Base-by-base conservation (phyloP, 2,329 filamentous ascomycete genomes). In the Arthrobotrys sphaeroides region DNA sequence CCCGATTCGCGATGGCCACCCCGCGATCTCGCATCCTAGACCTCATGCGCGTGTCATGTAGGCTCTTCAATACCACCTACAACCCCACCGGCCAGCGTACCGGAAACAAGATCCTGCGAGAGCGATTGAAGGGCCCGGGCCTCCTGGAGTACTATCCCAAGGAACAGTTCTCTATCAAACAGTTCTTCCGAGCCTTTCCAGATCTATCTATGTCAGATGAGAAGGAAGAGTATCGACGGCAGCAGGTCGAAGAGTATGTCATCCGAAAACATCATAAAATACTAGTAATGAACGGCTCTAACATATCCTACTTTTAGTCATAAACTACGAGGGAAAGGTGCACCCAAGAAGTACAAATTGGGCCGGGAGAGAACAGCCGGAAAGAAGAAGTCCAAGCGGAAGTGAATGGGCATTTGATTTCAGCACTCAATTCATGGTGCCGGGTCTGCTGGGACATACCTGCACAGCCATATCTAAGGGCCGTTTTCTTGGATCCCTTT, bases 41-140 rank as follows among this genome's bases (percentile, higher is more conserved):
- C 45, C 64, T 75, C 38, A 68, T 75, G 72, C 72, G 72, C 59
- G 72, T 75, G 47, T 93, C 94, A 90, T 97, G 93, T 87, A 89
- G 90, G 82, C 88, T 98, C 84, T 99, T 98, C 86, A 90, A 90
- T 81, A 92, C 91, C 59, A 94, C 90, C 62, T 98, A 90, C 86
- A 99, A 99, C 84, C 95, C 95, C 24, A 87, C 92, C 66, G 86
- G 89, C 79, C 83, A 91, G 77, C 92, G 95, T 77, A 88, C 92
- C 79, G 95, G 95, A 81, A 97, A 95, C 85, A 96, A 95, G 84
- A 86, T 99, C 82, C 86, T 99, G 74, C 92, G 94, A 81, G 91
- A 97, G 83, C 89, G 94, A 81, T 86, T 98, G 77, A 89, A 88
- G 81, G 95, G 95, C n/a, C 92, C 93, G 28, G 85, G 91, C 0